phyloP scores from a whole-genome alignment of 441 rosid genomes.

The Omphalea diandra region DNA sequence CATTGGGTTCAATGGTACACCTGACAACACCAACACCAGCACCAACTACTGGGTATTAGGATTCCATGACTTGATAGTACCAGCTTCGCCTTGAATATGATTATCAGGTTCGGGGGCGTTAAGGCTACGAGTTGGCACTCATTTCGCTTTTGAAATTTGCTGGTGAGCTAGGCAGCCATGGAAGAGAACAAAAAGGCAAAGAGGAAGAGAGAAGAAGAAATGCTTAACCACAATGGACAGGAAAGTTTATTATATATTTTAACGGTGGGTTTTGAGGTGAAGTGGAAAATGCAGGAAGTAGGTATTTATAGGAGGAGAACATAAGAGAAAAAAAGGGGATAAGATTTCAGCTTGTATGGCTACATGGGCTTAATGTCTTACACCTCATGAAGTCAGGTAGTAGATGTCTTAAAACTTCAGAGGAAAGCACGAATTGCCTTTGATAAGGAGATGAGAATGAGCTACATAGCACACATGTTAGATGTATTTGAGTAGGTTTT shows the following conservation, averaged over 20 bases:
- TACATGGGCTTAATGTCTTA: constrained; percentile 24
- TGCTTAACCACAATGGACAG: background rate
- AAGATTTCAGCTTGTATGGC: constrained; percentile 52
- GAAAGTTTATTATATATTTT: background rate
- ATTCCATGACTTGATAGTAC: constrained; percentile 41
- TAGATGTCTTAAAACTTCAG: constrained; percentile 32
- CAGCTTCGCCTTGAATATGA: constrained; percentile 46
- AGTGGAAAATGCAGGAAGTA: background rate
- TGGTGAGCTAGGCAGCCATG: constrained; percentile 38
- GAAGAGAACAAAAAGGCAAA: constrained; percentile 43
- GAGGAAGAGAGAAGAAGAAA: constrained; percentile 37
- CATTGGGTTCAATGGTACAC: constrained; percentile 34
- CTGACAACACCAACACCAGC: constrained; percentile 42
- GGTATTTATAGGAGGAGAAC: constrained; percentile 49
- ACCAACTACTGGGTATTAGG: constrained; percentile 42
- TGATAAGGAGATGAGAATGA: background rate
- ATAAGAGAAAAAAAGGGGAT: background rate
- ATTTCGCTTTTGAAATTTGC: constrained; percentile 25
- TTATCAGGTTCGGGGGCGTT: constrained; percentile 52
- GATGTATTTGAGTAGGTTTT: too few relatives aligned
- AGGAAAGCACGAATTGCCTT: too few relatives aligned
- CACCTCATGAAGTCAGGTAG: constrained; percentile 39
- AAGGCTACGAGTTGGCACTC: constrained; percentile 58
- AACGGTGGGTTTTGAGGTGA: background rate
- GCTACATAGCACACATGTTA: too few relatives aligned